Evolutionary conservation across 441 rosid species (phyloP), one percentile per base, ranked within the genome.

Genomic region (Geranium incanum): DNA sequence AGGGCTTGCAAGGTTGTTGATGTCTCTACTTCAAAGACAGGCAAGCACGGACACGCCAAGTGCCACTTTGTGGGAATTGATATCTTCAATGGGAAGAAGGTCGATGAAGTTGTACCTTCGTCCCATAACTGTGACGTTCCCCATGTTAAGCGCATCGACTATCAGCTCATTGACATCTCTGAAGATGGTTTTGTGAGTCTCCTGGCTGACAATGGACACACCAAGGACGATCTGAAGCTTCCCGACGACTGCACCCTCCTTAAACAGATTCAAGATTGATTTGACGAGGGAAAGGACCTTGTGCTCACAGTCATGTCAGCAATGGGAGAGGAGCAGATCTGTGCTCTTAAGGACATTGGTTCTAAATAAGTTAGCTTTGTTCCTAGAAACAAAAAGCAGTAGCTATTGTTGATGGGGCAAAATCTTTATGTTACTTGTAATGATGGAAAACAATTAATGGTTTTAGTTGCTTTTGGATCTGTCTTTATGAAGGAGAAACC

Each of bases 271-370:
- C n/a, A n/a, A n/a, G n/a, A n/a, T n/a, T n/a, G n/a, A n/a, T n/a
- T n/a, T n/a, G n/a, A n/a, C n/a, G n/a, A n/a, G n/a, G n/a, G n/a
- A n/a, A n/a, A n/a, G n/a, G n/a, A n/a, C n/a, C n/a, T n/a, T n/a
- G n/a, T n/a, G n/a, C n/a, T n/a, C n/a, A n/a, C n/a, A n/a, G 98
- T 93, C 48, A 91, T 91, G 97, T 85, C 86, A 68, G 75, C 98
- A 3, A 93, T 93, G 97, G 98, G 97, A 66, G 96, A 93, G 84
- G 98, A 93, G 84, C 98, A 89, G 89, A 93, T 93, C 75, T 84
- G 91, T 75, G 93, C 89, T 21, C 82, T 93, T 50, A 91, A 93
- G 87, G 98, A 93, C 71, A 85, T 90, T n/a, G n/a, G n/a, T n/a
- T n/a, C n/a, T n/a, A n/a, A n/a, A n/a, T n/a, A n/a, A n/a, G n/a